A percentile compares a stretch with the other conserved stretches of the same genome.
phyloP scores from a whole-genome alignment of 78 protist genomes.

The Tieghemostelium lacteum region DNA sequence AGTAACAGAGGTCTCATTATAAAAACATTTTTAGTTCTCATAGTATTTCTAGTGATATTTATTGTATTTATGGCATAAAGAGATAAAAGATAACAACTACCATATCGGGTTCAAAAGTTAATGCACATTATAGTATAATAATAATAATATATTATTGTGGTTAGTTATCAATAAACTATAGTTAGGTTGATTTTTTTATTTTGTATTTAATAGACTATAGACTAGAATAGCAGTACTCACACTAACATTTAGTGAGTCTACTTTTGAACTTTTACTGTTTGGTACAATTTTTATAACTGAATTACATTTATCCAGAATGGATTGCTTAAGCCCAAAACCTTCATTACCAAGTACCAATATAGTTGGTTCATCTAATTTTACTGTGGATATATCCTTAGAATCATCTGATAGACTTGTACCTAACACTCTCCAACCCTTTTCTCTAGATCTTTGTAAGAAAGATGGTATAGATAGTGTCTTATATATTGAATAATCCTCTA shows the following conservation, averaged over 20 bases:
- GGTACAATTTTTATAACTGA: background rate
- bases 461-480: conserved; percentile 1
- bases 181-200: background rate
- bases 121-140: background rate
- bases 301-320: conserved; percentile 7
- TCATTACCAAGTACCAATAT: conserved; percentile 71
- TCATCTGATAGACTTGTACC: conserved; percentile 16
- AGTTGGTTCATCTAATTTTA: conserved; percentile 46
- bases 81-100: background rate
- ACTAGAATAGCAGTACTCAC: conserved; percentile 29
- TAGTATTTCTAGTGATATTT: conserved; percentile 43
- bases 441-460: conserved; percentile 25
- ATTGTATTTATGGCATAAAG: conserved; percentile 66
- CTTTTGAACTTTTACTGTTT: background rate
- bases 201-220: background rate
- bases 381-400: background rate
- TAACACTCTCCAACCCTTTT: conserved; percentile 69
- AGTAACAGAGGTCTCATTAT: conserved; percentile 59
- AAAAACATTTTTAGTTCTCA: conserved; percentile 53
- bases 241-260: conserved; percentile 21
- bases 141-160: background rate
- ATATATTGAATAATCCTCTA: conserved; percentile 31
- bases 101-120: background rate
- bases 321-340: conserved; percentile 66
- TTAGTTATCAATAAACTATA: background rate